Percentiles rank a stretch among this genome's conserved stretches.
These are phyloP conservation scores for Podaxis carcinomalis DNA, from an alignment of 768 basidiomycete species.

Conservation along the genomic window DNA sequence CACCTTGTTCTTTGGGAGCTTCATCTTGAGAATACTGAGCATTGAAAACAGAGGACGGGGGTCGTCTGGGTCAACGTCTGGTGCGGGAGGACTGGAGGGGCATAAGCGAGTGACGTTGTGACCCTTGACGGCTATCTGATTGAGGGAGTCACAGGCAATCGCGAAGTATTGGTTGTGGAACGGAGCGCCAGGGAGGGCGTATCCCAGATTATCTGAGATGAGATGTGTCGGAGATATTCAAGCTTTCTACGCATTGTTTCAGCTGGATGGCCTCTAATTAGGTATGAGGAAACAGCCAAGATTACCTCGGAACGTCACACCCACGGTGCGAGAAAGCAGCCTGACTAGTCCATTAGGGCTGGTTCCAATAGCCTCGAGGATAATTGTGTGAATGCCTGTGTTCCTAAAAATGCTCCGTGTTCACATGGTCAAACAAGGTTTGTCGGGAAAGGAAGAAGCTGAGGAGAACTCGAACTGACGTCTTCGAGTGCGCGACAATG, in stretches of 20 bases:
- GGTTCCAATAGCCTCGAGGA: not conserved
- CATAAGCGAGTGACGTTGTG: not conserved
- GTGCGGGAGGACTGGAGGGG: not conserved
- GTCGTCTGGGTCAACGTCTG: not conserved
- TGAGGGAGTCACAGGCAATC: not conserved
- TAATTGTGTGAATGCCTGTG: not conserved
- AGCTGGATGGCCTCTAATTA: not conserved
- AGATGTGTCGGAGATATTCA: not conserved
- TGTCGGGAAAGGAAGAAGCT: not conserved
- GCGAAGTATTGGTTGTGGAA: not conserved
- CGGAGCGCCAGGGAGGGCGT: not conserved
- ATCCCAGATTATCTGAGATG: not conserved
- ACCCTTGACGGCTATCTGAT: not conserved
- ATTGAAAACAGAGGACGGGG: not conserved
- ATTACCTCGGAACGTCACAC: not conserved
- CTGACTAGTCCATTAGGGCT: not conserved
- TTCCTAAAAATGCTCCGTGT: too few relatives aligned
- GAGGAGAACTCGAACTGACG: not conserved
- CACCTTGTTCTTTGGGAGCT: not conserved
- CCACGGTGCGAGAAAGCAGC: not conserved
- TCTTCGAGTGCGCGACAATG: not conserved
- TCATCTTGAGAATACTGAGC: not conserved
- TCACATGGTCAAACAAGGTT: constrained; percentile 3
- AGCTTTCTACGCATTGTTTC: not conserved
- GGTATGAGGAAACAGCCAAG: not conserved